Percentiles rank a stretch among this genome's conserved stretches.
phyloP scores from a whole-genome alignment of 495 filamentous ascomycete genomes.

The Cairneyella variabilis region DNA sequence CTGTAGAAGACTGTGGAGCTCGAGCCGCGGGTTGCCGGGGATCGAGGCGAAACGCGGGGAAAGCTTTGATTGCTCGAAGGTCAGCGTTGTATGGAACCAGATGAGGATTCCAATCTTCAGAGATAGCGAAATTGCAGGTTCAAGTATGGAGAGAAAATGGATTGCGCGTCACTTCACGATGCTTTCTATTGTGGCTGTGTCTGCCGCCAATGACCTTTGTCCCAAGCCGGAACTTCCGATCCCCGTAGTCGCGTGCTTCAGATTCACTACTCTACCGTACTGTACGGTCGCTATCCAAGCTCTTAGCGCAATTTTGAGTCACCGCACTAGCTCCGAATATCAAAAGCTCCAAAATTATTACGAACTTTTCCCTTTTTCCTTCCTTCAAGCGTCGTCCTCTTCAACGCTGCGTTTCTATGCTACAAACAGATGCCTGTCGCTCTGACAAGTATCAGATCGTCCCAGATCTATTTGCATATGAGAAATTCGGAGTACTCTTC shows the following conservation, averaged over 20 bases:
- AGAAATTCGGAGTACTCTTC: constrained; percentile 99
- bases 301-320: not conserved
- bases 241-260: not conserved
- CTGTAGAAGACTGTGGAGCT: no score
- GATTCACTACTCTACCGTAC: no score
- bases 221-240: not conserved
- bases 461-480: constrained; percentile 69
- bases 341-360: not conserved
- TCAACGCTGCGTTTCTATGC: constrained; percentile 99
- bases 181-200: not conserved
- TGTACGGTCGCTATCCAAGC: not conserved
- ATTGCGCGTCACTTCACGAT: constrained; percentile 5
- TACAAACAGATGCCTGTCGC: constrained; percentile 68
- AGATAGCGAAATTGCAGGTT: not conserved
- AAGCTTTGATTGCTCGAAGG: not conserved
- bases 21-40: no score
- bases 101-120: not conserved
- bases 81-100: not conserved
- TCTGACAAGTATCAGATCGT: constrained; percentile 29
- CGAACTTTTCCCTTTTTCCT: constrained; percentile 33
- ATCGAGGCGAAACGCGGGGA: no score
- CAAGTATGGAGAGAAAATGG: not conserved
- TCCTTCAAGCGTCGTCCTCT: constrained; percentile 77
- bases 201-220: not conserved
- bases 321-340: not conserved